Evolutionary conservation across 306 rosid genomes (phyloP).

Genomic region (Prosopis cineraria): DNA sequence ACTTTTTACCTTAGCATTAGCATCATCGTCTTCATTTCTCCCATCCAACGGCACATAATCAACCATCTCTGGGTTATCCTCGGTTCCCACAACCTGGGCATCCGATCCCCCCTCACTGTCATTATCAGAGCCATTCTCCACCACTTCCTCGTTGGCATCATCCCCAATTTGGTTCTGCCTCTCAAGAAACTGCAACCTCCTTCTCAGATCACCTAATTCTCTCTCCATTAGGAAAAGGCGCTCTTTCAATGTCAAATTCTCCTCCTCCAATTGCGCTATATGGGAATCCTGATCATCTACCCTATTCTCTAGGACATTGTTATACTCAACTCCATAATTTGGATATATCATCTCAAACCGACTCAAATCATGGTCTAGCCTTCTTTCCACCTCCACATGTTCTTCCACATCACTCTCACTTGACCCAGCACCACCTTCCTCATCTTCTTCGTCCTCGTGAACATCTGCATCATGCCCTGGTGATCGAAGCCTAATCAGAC

Average conservation of each 20-base stretch:
- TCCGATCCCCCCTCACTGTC: slow-evolving; percentile 59
- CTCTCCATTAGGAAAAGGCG: slow-evolving; percentile 87
- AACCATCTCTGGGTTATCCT: slow-evolving; percentile 48
- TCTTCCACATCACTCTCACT: slow-evolving; percentile 91
- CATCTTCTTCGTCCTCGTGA: slow-evolving; percentile 56
- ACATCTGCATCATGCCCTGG: slow-evolving; percentile 61
- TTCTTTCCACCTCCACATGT: slow-evolving; percentile 89
- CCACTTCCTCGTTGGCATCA: slow-evolving; percentile 70
- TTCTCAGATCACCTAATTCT: slow-evolving; percentile 72
- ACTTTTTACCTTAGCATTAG: slow-evolving; percentile 27
- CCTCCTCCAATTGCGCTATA: slow-evolving; percentile 91
- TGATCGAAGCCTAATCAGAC: slow-evolving; percentile 79
- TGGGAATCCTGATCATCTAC: slow-evolving; percentile 97
- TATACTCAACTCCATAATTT: slow-evolving; percentile 75
- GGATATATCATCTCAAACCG: slow-evolving; percentile 91
- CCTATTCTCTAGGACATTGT: slow-evolving; percentile 74
- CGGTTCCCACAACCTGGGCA: slow-evolving; percentile 45
- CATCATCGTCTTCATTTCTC: slow-evolving; percentile 34
- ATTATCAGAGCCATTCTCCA: slow-evolving; percentile 53
- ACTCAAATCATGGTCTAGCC: slow-evolving; percentile 93
- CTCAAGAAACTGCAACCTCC: slow-evolving; percentile 70
- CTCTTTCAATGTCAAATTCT: slow-evolving; percentile 89
- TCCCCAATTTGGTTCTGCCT: slow-evolving; percentile 49
- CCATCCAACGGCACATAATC: slow-evolving; percentile 45
- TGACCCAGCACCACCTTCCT: slow-evolving; percentile 64